These are phyloP conservation scores for Oropetium thomaeum DNA, from an alignment of 176 grass and related monocot genomes.

Conservation along the genomic window DNA sequence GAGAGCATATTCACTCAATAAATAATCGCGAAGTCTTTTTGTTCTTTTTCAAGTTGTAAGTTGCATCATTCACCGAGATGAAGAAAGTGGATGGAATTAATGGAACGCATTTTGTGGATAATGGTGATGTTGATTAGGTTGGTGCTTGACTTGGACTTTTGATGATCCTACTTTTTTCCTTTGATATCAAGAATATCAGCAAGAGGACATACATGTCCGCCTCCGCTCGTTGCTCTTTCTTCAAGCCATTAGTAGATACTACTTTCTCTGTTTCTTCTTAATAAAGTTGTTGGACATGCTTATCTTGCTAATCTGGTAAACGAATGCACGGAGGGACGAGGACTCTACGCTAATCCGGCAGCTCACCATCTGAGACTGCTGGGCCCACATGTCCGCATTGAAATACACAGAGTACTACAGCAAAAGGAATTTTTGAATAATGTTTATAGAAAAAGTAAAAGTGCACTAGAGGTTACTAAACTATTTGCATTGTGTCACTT, in stretches of 20 bases:
- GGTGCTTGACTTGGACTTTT: slow-evolving; percentile 16
- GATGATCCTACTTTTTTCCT: too few relatives aligned
- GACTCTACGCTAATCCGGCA: not conserved
- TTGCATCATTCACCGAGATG: slow-evolving; percentile 3
- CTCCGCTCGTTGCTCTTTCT: slow-evolving; percentile 35
- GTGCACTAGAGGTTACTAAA: too few relatives aligned
- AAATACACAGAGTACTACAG: not conserved
- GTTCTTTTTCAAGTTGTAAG: slow-evolving; percentile 12
- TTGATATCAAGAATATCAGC: not conserved
- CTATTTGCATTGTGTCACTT: too few relatives aligned
- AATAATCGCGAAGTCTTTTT: not conserved
- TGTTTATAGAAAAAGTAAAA: not conserved
- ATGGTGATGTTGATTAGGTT: slow-evolving; percentile 31
- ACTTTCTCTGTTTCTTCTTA: not conserved
- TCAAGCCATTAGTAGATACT: too few relatives aligned
- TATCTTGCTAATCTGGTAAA: not conserved
- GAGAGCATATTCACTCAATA: not conserved
- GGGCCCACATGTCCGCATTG: not conserved
- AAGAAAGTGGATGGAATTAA: slow-evolving; percentile 1
- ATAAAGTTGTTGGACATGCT: not conserved
- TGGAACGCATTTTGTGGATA: not conserved
- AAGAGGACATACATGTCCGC: not conserved
- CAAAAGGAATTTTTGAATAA: not conserved
- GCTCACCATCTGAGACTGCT: not conserved
- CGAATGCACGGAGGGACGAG: not conserved